Conservation (phyloP, 441 rosid genomes). For the Lagerstroemia fauriei region DNA sequence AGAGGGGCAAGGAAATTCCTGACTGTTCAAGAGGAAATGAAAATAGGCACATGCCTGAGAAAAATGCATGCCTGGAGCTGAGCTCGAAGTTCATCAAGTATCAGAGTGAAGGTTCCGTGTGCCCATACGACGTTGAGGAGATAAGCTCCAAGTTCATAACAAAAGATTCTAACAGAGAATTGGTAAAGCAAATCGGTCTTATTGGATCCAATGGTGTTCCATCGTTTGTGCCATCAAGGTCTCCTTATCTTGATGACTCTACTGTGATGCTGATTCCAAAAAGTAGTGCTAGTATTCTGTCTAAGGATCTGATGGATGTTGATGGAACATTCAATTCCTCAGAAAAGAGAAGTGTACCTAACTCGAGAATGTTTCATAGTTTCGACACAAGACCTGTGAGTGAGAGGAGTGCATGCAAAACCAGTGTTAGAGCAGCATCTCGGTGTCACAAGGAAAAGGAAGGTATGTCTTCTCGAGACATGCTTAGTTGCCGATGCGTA, state of each 20-base stretch:
- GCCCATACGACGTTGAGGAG: slow-evolving; percentile 71
- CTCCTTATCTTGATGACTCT: slow-evolving; percentile 58
- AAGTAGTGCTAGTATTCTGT: slow-evolving; percentile 35
- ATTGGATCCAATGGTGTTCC: slow-evolving; percentile 77
- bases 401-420: slow-evolving; percentile 40
- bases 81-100: slow-evolving; percentile 59
- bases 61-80: slow-evolving; percentile 41
- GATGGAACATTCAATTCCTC: slow-evolving; percentile 26
- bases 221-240: slow-evolving; percentile 52
- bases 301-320: slow-evolving; percentile 38
- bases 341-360: slow-evolving; percentile 39
- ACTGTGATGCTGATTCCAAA: slow-evolving; percentile 38
- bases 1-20: slow-evolving; percentile 47
- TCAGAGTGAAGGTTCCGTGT: slow-evolving; percentile 51
- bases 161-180: slow-evolving; percentile 73
- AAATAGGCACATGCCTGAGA: slow-evolving; percentile 41
- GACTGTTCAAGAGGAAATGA: slow-evolving; percentile 48
- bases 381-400: slow-evolving; percentile 31
- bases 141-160: slow-evolving; percentile 78
- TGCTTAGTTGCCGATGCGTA: slow-evolving; percentile 48
- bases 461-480: slow-evolving; percentile 39
- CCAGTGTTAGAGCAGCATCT: slow-evolving; percentile 34
- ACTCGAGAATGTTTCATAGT: slow-evolving; percentile 40
- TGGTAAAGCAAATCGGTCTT: slow-evolving; percentile 84
- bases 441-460: slow-evolving; percentile 48